Conservation (phyloP, 1,139 yeast genomes). For the Keqinozyma sinolaborantium region DNA sequence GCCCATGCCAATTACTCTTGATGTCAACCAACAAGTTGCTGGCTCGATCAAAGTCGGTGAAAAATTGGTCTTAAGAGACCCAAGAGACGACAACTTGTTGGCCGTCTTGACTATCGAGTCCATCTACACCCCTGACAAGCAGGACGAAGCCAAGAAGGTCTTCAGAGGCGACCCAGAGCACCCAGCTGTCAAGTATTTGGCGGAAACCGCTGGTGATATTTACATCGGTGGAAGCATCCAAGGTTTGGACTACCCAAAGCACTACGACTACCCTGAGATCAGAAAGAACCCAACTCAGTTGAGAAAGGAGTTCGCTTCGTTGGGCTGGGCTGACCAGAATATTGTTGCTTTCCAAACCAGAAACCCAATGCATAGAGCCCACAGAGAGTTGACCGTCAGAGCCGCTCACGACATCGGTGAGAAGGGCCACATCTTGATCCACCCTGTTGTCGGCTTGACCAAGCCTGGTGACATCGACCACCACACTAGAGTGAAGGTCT, state of each 20-base stretch:
- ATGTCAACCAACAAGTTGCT: conserved; percentile 59
- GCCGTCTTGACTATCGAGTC: conserved; percentile 81
- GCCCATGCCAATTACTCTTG: conserved; percentile 92
- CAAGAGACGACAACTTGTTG: conserved; percentile 75
- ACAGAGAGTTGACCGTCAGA: conserved; percentile 90
- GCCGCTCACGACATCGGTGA: conserved; percentile 65
- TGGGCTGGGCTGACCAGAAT: conserved; percentile 71
- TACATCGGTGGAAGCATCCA: conserved; percentile 87
- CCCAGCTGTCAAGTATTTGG: conserved; percentile 80
- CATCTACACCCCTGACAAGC: conserved; percentile 78
- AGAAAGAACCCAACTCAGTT: conserved; percentile 91
- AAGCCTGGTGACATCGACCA: conserved; percentile 98
- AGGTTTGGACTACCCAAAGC: conserved; percentile 81
- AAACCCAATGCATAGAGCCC: conserved; percentile 99
- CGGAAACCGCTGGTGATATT: conserved; percentile 72
- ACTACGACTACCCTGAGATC: conserved; percentile 83
- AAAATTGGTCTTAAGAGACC: conserved; percentile 72
- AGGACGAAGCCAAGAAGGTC: conserved; percentile 74
- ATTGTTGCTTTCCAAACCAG: conserved; percentile 97
- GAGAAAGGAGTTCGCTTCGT: conserved; percentile 73
- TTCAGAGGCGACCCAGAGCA: conserved; percentile 98
- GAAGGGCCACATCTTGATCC: conserved; percentile 71
- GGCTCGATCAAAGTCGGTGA: conserved; percentile 48
- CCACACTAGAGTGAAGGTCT: conserved; percentile 94
- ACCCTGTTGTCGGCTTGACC: conserved; percentile 95